Percentiles rank a stretch among this genome's conserved stretches.
These are phyloP conservation scores for Magnolia changhungtana DNA, from an alignment of 164 flowering plant species.

Conservation along the genomic window DNA sequence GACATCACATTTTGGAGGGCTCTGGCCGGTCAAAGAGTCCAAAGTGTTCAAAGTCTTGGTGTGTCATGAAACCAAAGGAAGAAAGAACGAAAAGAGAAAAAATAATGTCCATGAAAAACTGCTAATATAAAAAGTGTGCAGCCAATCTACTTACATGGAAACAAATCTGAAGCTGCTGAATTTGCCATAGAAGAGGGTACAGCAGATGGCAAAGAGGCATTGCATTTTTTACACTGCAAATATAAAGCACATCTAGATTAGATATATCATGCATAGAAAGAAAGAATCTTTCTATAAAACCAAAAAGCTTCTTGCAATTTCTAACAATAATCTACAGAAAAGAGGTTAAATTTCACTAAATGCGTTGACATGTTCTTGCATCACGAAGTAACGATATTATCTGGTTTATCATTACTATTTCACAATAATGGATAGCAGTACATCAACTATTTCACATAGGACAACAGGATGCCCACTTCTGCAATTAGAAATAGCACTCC, in stretches of 20 bases:
- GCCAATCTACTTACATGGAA: slow-evolving; percentile 19
- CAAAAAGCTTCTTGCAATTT: neutral
- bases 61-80: neutral
- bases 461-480: neutral
- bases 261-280: neutral
- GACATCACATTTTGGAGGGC: neutral
- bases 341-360: neutral
- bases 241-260: slow-evolving; percentile 4
- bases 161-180: slow-evolving; percentile 24
- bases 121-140: neutral
- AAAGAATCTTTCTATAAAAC: neutral
- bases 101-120: neutral
- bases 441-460: neutral
- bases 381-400: neutral
- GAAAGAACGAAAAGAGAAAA: neutral
- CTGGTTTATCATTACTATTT: neutral
- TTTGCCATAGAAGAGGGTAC: slow-evolving; percentile 23
- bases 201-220: slow-evolving; percentile 59
- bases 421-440: neutral
- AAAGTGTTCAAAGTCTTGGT: neutral
- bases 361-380: neutral
- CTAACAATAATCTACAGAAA: neutral
- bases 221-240: slow-evolving; percentile 91
- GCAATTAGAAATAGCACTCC: neutral
- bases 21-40: neutral